Base-by-base conservation (phyloP, 116 monocot species). In the Posidonia oceanica region DNA sequence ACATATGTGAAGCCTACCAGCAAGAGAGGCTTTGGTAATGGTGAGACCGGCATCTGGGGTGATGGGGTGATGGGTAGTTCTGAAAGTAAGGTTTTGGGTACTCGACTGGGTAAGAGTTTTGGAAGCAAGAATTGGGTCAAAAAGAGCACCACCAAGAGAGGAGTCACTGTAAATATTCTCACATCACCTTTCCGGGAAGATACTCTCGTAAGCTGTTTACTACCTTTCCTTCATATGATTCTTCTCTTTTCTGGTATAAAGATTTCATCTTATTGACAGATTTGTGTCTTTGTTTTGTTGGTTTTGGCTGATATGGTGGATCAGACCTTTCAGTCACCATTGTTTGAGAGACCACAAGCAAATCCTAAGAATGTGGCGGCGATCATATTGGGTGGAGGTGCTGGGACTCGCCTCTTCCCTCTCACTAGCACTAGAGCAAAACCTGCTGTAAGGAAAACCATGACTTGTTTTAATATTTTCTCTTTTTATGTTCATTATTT, bases 361-460 rank as follows among this genome's bases (percentile, higher is more conserved):
- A 78, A 89, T 56, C 83, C 89, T 5, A 85, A 81, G 75, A 83
- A 68, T 63, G 81, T 83, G 36, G 89, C 85, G 16, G 78, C 89
- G 3, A 81, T 89, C 68, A 83, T 89, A 41, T 66, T 89, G 58
- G 89, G 85, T 39, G 89, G 85, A 48, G 89, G 89, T 14, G 79
- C 83, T 10, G 89, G 89, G 29, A 85, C 79, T 12, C 76, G 75
- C 20, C 83, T 89, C 55, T 85, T 89, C 63, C 89, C 89, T 67
- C 83, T 89, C 7, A 89, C 89, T 6, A 83, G 76, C 65, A 83
- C 77, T 40, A 85, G 89, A 81, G 83, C 89, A 7, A 81, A 81
- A 22, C 89, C 89, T 40, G 89, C 89, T 75, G 89, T 89, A 85
- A 83, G 88, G 37, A 29, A 29, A 29, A 29, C 29, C 29, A 29